Conservation (phyloP, 116 monocot genomes). For the Thalassia testudinum region DNA sequence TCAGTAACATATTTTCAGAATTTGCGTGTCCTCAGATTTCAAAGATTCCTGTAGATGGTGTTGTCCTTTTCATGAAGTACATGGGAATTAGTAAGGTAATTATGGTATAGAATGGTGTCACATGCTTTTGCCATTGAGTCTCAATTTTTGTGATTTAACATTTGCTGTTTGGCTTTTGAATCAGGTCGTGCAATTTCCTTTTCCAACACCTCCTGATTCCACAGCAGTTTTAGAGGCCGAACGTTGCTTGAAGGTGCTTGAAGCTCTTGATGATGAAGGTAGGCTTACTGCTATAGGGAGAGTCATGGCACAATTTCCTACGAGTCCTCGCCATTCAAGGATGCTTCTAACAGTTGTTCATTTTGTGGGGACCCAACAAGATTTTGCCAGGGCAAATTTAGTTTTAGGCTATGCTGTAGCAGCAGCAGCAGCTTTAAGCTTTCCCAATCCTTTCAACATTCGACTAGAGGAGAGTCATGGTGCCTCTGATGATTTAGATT, state of each 20-base stretch:
- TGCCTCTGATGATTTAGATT: slow-evolving; percentile 7
- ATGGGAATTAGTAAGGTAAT: slow-evolving; percentile 91
- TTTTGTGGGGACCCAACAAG: slow-evolving; percentile 35
- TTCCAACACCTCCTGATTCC: slow-evolving; percentile 74
- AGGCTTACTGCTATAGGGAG: too few relatives aligned
- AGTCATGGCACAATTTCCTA: slow-evolving; percentile 83
- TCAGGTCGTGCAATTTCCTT: slow-evolving; percentile 93
- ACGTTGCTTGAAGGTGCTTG: slow-evolving; percentile 48
- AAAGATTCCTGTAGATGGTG: slow-evolving; percentile 80
- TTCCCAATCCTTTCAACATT: slow-evolving; percentile 70
- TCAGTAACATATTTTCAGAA: slow-evolving; percentile 63
- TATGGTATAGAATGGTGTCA: not conserved
- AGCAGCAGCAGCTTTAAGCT: too few relatives aligned
- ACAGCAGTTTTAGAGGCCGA: slow-evolving; percentile 72
- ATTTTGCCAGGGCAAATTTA: slow-evolving; percentile 48
- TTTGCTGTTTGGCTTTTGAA: too few relatives aligned
- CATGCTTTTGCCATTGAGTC: not conserved
- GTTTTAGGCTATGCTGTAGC: slow-evolving; percentile 64
- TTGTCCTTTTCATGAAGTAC: slow-evolving; percentile 80
- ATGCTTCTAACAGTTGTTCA: slow-evolving; percentile 72
- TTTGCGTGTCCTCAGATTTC: slow-evolving; percentile 74
- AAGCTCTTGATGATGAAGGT: too few relatives aligned
- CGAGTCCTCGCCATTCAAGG: slow-evolving; percentile 86
- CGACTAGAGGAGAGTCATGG: slow-evolving; percentile 21
- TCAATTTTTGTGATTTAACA: not conserved